A percentile compares a stretch with the other conserved stretches of the same genome.
These are phyloP conservation scores for Dalechampia spathulata DNA, from an alignment of 441 rosid genomes.

Conservation along the genomic window DNA sequence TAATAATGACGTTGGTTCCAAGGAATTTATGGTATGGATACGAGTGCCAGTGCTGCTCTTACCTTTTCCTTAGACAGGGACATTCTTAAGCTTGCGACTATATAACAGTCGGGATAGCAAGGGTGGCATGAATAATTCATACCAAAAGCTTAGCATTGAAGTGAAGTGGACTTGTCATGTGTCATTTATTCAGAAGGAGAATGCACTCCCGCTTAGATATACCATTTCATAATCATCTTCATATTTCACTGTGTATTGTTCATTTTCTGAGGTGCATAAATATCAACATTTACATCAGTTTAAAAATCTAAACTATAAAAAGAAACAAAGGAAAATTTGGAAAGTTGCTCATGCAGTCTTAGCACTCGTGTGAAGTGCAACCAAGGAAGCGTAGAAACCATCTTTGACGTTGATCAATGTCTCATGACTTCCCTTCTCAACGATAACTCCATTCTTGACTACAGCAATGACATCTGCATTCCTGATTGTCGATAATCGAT, in stretches of 20 bases:
- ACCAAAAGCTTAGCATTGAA: too few relatives aligned
- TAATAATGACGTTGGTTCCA: too few relatives aligned
- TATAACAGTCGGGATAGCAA: too few relatives aligned
- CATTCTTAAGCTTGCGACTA: too few relatives aligned
- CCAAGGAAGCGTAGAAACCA: constrained; percentile 60
- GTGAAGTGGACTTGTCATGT: neutral
- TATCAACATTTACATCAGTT: neutral
- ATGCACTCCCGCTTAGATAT: too few relatives aligned
- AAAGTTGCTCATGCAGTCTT: constrained; percentile 18
- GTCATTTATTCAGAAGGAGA: too few relatives aligned
- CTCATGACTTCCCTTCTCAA: constrained; percentile 68
- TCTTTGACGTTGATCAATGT: constrained; percentile 36
- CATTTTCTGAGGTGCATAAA: neutral
- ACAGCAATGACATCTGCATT: constrained; percentile 61
- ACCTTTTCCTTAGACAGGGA: too few relatives aligned
- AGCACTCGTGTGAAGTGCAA: constrained; percentile 47
- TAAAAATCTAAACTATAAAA: neutral
- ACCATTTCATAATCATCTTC: too few relatives aligned
- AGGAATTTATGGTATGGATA: too few relatives aligned
- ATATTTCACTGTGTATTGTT: neutral
- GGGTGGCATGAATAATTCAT: too few relatives aligned
- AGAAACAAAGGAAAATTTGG: too few relatives aligned
- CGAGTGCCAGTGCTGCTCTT: too few relatives aligned
- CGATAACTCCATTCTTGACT: constrained; percentile 62
- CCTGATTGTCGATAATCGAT: constrained; percentile 54